A percentile compares a stretch with the other conserved stretches of the same genome.
Evolutionary conservation across 345 rosid species (phyloP).

Genomic region (Eucalyptus erythrocorys): DNA sequence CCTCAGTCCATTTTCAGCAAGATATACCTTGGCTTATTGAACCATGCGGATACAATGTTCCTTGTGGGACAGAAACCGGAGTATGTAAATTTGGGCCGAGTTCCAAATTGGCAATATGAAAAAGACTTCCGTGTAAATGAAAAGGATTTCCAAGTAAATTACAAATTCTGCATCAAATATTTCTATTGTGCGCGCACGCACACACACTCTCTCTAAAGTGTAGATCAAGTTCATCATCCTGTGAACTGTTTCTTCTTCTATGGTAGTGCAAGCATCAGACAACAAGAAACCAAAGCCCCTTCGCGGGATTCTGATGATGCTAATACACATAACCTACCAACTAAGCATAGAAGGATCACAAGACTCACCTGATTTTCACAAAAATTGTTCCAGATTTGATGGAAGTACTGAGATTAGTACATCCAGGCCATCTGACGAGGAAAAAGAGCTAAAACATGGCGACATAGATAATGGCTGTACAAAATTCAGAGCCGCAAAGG

Average conservation of each 20-base stretch:
- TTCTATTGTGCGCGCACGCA: not conserved
- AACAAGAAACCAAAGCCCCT: not conserved
- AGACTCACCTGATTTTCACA: not conserved
- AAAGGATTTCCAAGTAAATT: not conserved
- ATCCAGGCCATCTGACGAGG: not conserved
- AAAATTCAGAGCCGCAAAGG: not conserved
- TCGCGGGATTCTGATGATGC: not conserved
- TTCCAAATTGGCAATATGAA: not conserved
- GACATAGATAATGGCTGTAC: not conserved
- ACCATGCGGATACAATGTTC: not conserved
- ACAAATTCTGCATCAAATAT: not conserved
- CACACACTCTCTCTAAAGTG: not conserved
- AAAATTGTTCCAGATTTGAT: not conserved
- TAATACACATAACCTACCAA: not conserved
- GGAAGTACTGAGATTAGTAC: not conserved
- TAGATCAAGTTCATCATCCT: not conserved
- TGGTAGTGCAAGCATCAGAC: not conserved
- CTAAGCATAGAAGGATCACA: not conserved
- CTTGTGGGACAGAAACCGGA: rapidly evolving
- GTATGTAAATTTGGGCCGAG: not conserved
- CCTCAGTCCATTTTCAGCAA: not conserved
- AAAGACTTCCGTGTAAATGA: not conserved
- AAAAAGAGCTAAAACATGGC: not conserved
- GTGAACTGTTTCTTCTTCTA: not conserved
- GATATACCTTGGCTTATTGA: not conserved